phyloP scores from a whole-genome alignment of 805 yeast species.

The Candida ficus region DNA sequence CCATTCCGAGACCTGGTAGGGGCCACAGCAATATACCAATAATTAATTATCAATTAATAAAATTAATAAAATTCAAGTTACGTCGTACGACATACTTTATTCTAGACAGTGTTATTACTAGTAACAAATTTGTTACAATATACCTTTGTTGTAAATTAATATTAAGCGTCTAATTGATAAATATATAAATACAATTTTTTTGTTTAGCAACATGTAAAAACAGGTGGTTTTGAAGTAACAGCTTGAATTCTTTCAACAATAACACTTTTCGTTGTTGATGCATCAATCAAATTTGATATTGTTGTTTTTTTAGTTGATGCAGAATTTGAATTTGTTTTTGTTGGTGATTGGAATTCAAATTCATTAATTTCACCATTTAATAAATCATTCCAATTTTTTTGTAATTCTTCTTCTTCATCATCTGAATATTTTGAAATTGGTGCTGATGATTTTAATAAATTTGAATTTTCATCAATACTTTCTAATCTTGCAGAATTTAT shows the following conservation, averaged over 20 bases:
- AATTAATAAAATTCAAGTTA: too few relatives aligned
- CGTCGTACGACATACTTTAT: too few relatives aligned
- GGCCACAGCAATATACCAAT: too few relatives aligned
- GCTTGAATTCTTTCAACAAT: conserved; percentile 57
- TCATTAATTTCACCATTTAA: conserved; percentile 28
- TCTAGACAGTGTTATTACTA: too few relatives aligned
- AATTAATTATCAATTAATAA: too few relatives aligned
- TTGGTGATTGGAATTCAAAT: conserved; percentile 14
- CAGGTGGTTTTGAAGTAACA: conserved; percentile 51
- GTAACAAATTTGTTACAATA: too few relatives aligned
- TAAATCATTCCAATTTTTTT: conserved; percentile 27
- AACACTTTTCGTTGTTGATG: conserved; percentile 35
- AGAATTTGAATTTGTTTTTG: too few relatives aligned
- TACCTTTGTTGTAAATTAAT: too few relatives aligned
- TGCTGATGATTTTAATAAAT: not conserved
- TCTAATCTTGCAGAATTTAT: not conserved
- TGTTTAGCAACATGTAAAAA: conserved; percentile 57
- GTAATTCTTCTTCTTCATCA: conserved; percentile 15
- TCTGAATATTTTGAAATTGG: not conserved
- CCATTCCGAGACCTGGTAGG: too few relatives aligned
- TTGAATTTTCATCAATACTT: conserved; percentile 2
- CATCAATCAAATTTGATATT: conserved; percentile 8
- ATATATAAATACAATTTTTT: too few relatives aligned
- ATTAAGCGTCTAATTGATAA: too few relatives aligned
- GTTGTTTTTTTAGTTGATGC: conserved; percentile 8